Percentiles rank a stretch among this genome's conserved stretches.
Evolutionary conservation across 2,329 filamentous ascomycete genomes (phyloP).

Genomic region (Aspergillus piperis): DNA sequence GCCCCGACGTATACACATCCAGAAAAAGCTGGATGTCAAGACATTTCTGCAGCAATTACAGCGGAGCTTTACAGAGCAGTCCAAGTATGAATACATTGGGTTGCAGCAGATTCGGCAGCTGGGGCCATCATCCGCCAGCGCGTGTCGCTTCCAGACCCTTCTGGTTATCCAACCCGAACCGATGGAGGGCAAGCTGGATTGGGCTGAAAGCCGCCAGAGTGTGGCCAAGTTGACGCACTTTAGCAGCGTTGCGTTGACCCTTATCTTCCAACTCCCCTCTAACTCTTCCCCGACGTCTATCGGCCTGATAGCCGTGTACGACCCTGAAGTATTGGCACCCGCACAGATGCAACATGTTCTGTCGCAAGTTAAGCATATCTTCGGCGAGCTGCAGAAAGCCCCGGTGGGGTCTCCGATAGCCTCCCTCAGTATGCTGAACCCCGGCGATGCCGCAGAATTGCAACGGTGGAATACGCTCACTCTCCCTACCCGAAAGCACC

Average conservation of each 20-base stretch:
- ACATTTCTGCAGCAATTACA: not conserved
- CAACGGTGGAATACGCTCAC: not conserved
- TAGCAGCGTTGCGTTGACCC: not conserved
- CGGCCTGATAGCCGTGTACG: not conserved
- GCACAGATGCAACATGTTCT: not conserved
- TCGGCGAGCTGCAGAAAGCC: not conserved
- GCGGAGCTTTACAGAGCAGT: no score
- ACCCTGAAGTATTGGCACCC: not conserved
- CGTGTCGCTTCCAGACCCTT: not conserved
- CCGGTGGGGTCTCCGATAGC: not conserved
- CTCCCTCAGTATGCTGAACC: not conserved
- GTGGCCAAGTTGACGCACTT: not conserved
- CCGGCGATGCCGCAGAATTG: no score
- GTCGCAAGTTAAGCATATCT: not conserved
- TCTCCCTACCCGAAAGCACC: not conserved
- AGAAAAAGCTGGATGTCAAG: not conserved
- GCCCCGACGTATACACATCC: no score
- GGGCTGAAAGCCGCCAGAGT: not conserved
- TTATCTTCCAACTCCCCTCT: not conserved
- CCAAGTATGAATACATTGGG: not conserved
- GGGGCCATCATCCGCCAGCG: no score
- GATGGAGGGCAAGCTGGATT: not conserved
- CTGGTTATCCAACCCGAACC: not conserved
- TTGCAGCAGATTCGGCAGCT: not conserved
- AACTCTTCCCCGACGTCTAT: not conserved